A percentile compares a stretch with the other conserved stretches of the same genome.
Conservation (phyloP, 2,329 filamentous ascomycete genomes). For the Xylariaceae sp. region DNA sequence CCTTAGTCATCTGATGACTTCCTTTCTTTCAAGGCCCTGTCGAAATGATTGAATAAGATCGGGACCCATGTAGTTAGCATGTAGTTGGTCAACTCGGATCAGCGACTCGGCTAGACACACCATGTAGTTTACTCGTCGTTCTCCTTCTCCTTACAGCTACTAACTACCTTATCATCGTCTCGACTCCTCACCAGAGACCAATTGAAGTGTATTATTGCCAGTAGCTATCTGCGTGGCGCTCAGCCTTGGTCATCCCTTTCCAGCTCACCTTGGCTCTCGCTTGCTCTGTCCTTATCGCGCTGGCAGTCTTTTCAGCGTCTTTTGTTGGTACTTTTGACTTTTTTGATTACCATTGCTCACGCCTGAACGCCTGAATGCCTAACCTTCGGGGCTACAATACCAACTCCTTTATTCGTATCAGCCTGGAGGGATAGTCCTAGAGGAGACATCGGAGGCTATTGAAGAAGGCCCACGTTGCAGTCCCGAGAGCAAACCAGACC, state of each 20-base stretch:
- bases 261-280: conserved; percentile 22
- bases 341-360: too few species aligned
- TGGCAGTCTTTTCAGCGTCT: neutral
- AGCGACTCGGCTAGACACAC: too few species aligned
- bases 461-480: conserved; percentile 4
- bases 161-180: too few species aligned
- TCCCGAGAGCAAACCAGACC: neutral
- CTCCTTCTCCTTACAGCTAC: too few species aligned
- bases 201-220: neutral
- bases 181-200: neutral
- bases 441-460: neutral
- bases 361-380: too few species aligned
- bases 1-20: too few species aligned
- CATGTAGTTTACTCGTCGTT: too few species aligned
- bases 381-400: neutral
- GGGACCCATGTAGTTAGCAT: too few species aligned
- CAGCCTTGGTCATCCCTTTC: conserved; percentile 3
- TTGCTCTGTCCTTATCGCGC: conserved; percentile 1
- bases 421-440: neutral
- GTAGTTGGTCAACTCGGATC: too few species aligned
- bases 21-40: too few species aligned
- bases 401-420: neutral
- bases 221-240: neutral
- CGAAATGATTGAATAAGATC: too few species aligned
- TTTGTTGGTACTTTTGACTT: neutral